Evolutionary conservation across 2,329 filamentous ascomycete species (phyloP), one percentile per base, ranked within the genome.

Genomic region (Whalleya microplaca): DNA sequence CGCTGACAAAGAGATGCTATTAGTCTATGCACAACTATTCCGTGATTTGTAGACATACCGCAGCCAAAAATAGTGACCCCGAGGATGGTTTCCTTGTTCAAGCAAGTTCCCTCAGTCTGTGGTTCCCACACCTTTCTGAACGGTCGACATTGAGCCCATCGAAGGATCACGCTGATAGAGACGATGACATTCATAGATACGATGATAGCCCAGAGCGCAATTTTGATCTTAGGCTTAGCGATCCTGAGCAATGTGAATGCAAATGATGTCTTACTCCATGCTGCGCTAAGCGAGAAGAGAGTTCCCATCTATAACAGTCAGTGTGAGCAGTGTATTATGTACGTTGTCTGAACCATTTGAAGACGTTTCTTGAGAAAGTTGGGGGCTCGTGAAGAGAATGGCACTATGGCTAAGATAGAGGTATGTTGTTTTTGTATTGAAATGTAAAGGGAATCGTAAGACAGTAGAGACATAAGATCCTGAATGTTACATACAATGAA

Each of bases 241-340:
- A 75, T 62, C 3, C 70, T 66, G 9, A 73, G 60, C 3, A 75
- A 62, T 2, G 73, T 73, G 2, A 75, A 49, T 8, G 71, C 73
- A 43, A 76, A 75, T 1, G 74, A 74, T 0, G 73, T 75, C 57
- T 76, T 76, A 56, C 71, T 73, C 71, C 69, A 75, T 14, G 69
- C 66, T 37, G 73, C 65, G 4, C 69, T 67, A 20, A 73, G 51
- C 41, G 76, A 66, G 19, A 71, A 68, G 41, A 70, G 55, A 20
- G 67, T 66, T 47, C 66, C 59, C 19, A 68, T 50, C 56, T 56
- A n/a, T 12, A n/a, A 41, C 16, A 14, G 2, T 41, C 14, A 21
- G 9, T 48, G 43, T 59, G 20, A 59, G 46, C 16, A 9, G 14
- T 12, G 12, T 21, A 37, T 2, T 9, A 37, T 12, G 12, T 21